Evolutionary conservation across 2,329 filamentous ascomycete genomes (phyloP).

Genomic region (Nemania bipapillata): DNA sequence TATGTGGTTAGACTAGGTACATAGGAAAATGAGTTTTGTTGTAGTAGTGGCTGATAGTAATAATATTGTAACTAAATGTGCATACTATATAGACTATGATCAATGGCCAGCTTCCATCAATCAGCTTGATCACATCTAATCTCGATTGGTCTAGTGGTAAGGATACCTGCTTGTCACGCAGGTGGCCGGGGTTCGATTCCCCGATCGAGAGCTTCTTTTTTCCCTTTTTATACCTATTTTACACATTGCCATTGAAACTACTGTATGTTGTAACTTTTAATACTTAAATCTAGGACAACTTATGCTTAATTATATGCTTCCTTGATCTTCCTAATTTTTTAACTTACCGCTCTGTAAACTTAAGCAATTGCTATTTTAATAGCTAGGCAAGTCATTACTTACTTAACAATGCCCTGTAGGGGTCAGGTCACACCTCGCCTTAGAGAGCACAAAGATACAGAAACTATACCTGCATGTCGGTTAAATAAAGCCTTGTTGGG

Average conservation of each 20-base stretch:
- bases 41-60: too few species aligned
- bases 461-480: too few species aligned
- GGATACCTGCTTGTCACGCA: constrained; percentile 37
- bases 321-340: too few species aligned
- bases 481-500: neutral
- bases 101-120: neutral
- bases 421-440: neutral
- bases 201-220: constrained; percentile 45
- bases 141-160: constrained; percentile 16
- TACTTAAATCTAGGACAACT: too few species aligned
- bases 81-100: neutral
- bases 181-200: constrained; percentile 52
- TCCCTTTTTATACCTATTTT: neutral
- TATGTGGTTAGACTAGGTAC: too few species aligned
- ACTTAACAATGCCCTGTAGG: neutral
- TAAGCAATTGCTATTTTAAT: too few species aligned
- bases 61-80: neutral
- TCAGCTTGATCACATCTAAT: neutral
- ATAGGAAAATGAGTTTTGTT: too few species aligned
- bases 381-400: too few species aligned
- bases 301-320: too few species aligned
- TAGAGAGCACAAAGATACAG: neutral
- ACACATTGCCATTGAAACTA: too few species aligned
- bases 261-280: too few species aligned
- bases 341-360: too few species aligned